Evolutionary conservation across 768 basidiomycete genomes (phyloP), one percentile per base, ranked within the genome.

Genomic region (Floccularia luteovirens): DNA sequence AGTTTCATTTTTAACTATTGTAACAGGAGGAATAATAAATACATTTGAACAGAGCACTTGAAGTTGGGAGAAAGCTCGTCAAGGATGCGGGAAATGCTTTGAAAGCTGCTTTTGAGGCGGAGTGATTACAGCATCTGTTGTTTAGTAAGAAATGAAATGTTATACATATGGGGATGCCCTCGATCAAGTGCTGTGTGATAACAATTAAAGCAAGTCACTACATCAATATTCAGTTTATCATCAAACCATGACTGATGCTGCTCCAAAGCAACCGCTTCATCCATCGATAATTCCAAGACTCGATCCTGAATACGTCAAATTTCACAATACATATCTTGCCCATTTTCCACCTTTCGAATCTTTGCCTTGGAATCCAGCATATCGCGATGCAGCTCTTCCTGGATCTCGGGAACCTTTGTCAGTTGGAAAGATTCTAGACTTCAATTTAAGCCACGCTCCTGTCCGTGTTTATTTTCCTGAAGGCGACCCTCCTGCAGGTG

Each of bases 241-340:
- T n/a, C n/a, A n/a, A n/a, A n/a, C n/a, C n/a, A n/a, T n/a, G n/a
- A n/a, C n/a, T n/a, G n/a, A n/a, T n/a, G n/a, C n/a, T n/a, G n/a
- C n/a, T n/a, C 39, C 39, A 24, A 25, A 48, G 36, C 70, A 79
- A 45, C 77, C 80, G 17, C 62, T 88, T 13, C 72, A 85, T 47
- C 75, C 79, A 8, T 73, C 74, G 1, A 62, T 85, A 44, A 54
- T 78, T 13, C 50, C 62, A 1, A 69, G 63, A 35, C 69, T 87
- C 38, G 79, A 83, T 52, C 73, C 79, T 11, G 77, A 84, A 56
- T 88, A 84, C 48, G 58, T 75, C 31, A 66, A 62, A n/a, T 82
- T 80, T 54, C 79, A 84, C 55, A 76, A 75, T 46, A 51, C 59
- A 16, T 49, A 69, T 31, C 48, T 82, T 12, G 54, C 63, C 1